These are phyloP conservation scores for Yamadazyma conglobata DNA, from an alignment of 1,139 yeast species.

Conservation along the genomic window DNA sequence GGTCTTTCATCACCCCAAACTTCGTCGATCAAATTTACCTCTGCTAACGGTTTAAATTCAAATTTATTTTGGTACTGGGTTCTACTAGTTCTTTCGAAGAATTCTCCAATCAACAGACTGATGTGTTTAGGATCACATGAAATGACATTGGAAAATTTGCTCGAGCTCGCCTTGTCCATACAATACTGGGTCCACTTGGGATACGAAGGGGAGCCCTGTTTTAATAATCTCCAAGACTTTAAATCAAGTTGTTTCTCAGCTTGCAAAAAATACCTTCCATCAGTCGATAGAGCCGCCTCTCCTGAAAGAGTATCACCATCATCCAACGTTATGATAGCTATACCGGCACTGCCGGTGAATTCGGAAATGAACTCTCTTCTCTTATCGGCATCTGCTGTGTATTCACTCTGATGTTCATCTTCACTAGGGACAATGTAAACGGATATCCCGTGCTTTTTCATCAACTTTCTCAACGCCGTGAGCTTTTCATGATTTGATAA, in stretches of 20 bases:
- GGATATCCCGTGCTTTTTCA: conserved; percentile 41
- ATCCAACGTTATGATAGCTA: conserved; percentile 47
- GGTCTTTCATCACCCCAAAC: conserved; percentile 45
- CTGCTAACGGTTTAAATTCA: conserved; percentile 30
- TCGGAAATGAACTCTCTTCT: conserved; percentile 50
- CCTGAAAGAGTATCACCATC: conserved; percentile 28
- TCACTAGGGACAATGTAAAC: conserved; percentile 58
- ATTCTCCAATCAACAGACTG: conserved; percentile 33
- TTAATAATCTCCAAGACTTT: conserved; percentile 34
- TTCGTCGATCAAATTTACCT: conserved; percentile 34
- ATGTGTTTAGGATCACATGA: conserved; percentile 41
- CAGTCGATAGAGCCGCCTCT: conserved; percentile 51
- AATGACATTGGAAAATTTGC: conserved; percentile 33
- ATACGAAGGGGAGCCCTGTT: conserved; percentile 34
- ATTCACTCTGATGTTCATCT: conserved; percentile 58
- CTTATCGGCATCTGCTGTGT: conserved; percentile 49
- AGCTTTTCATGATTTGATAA: conserved; percentile 21
- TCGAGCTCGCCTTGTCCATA: conserved; percentile 30
- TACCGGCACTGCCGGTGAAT: conserved; percentile 58
- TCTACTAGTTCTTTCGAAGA: conserved; percentile 23
- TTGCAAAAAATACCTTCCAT: conserved; percentile 53
- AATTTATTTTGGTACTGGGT: conserved; percentile 20
- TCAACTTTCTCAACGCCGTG: conserved; percentile 30
- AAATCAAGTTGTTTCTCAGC: conserved; percentile 41
- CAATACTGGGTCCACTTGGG: conserved; percentile 40